Evolutionary conservation across 352 stramenopile genomes (phyloP).

Genomic region (Pythium rishiriense): DNA sequence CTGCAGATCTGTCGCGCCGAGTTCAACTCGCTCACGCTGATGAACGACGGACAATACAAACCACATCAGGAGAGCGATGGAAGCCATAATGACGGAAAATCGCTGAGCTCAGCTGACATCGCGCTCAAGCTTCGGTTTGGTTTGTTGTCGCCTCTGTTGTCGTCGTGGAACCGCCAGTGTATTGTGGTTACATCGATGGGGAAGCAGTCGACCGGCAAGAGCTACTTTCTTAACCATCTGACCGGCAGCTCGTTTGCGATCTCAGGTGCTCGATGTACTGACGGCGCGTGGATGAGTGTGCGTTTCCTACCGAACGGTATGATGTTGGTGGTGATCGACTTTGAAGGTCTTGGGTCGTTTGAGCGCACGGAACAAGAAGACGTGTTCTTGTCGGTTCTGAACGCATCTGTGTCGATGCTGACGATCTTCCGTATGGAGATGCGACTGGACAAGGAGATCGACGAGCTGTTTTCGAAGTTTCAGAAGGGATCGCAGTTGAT

Average conservation of each 20-base stretch:
- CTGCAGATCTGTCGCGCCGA: constrained; percentile 75
- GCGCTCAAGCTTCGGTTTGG: constrained; percentile 23
- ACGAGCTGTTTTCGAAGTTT: constrained; percentile 65
- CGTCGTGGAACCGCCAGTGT: constrained; percentile 41
- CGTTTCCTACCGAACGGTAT: constrained; percentile 42
- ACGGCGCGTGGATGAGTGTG: constrained; percentile 69
- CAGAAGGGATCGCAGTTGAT: constrained; percentile 38
- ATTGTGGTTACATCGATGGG: constrained; percentile 64
- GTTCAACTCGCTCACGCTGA: constrained; percentile 51
- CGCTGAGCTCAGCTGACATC: constrained; percentile 9
- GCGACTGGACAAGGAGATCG: constrained; percentile 77
- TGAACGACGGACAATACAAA: constrained; percentile 45
- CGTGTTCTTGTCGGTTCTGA: constrained; percentile 73
- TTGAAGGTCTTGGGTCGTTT: constrained; percentile 77
- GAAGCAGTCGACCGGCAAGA: constrained; percentile 80
- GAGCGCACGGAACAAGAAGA: constrained; percentile 78
- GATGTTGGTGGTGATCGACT: constrained; percentile 73
- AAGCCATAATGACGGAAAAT: neutral
- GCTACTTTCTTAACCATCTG: constrained; percentile 79
- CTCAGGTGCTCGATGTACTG: constrained; percentile 55
- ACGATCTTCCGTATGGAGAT: constrained; percentile 82
- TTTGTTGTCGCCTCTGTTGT: constrained; percentile 42
- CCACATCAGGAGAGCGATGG: neutral
- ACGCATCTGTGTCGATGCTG: constrained; percentile 69
- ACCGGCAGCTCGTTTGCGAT: constrained; percentile 77